Evolutionary conservation across 1,284 basidiomycete genomes (phyloP), one percentile per base, ranked within the genome.

Genomic region (Neonothopanus nambi): DNA sequence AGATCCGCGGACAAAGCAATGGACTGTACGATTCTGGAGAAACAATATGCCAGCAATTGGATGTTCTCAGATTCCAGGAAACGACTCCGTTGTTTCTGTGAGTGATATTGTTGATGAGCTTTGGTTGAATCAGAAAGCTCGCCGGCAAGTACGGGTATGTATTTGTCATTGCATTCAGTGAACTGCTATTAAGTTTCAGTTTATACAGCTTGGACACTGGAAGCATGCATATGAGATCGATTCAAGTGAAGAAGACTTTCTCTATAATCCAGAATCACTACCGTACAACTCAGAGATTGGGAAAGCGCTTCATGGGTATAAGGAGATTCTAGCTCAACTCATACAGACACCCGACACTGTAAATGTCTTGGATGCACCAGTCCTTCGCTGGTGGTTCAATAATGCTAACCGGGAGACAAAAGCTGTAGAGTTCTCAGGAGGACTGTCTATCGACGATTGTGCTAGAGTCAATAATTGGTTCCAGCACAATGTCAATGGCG

Each of bases 401-500:
- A 42, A 1, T 26, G 53, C 21, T 6, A 33, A 5, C 41, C 46
- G 23, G 50, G 46, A 15, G 3, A 38, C 45, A 17, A 49, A 51
- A n/a, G 51, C 37, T 43, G 54, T 65, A 12, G 58, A 59, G 0
- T 52, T 33, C 40, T 30, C 36, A 3, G 60, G 61, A 2, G 43
- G 46, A 26, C 54, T 68, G 0, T 46, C 61, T 60, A 39, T 57
- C n/a, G 17, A 49, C 21, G 60, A 65, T 21, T 49, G 53, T 8
- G 58, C 61, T 1, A 56, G 59, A 43, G 56, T 67, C 11, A 36
- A 55, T 1, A 65, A 65, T 41, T 68, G 65, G 62, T 60, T 65
- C 46, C 57, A 65, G 33, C 23, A 33, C 7, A n/a, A 62, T 6
- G 52, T 65, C 24, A 26, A 47, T 11, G 17, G 42, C 18, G 42